Conservation (phyloP, 352 stramenopile species). For the Aphanomyces astaci region DNA sequence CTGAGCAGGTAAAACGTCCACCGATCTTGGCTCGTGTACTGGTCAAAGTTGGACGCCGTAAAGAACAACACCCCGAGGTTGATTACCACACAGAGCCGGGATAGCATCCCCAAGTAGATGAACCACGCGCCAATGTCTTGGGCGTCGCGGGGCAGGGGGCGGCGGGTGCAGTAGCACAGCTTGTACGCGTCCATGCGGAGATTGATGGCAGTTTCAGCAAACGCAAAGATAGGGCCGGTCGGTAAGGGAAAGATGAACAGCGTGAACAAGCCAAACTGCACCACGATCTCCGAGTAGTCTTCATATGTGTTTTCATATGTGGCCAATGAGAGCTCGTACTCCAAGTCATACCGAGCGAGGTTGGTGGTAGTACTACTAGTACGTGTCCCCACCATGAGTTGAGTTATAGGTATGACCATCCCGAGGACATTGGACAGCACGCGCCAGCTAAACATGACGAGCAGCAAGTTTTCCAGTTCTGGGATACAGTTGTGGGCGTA, state of each 20-base stretch:
- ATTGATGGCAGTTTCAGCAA: constrained; percentile 36
- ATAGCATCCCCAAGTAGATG: constrained; percentile 29
- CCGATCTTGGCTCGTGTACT: constrained; percentile 30
- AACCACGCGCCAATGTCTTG: constrained; percentile 33
- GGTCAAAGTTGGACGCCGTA: constrained; percentile 27
- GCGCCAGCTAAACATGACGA: constrained; percentile 32
- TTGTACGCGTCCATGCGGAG: constrained; percentile 39
- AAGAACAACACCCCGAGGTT: constrained; percentile 34
- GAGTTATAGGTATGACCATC: not conserved
- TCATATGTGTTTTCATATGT: constrained; percentile 31
- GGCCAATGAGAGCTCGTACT: not conserved
- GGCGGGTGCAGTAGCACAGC: constrained; percentile 35
- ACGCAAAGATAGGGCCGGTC: constrained; percentile 33
- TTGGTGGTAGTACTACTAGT: not conserved
- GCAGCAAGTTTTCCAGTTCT: constrained; percentile 37
- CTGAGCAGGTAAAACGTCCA: constrained; percentile 32
- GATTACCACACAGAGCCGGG: constrained; percentile 30
- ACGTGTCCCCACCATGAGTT: not conserved
- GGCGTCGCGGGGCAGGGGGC: constrained; percentile 31
- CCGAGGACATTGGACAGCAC: constrained; percentile 25
- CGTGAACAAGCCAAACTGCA: constrained; percentile 38
- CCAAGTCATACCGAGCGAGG: constrained; percentile 1
- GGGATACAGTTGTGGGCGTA: constrained; percentile 4
- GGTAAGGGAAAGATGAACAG: constrained; percentile 42
- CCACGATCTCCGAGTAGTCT: constrained; percentile 37